Base-by-base conservation (phyloP, 345 rosid genomes). In the Psidium friedrichsthalianum region DNA sequence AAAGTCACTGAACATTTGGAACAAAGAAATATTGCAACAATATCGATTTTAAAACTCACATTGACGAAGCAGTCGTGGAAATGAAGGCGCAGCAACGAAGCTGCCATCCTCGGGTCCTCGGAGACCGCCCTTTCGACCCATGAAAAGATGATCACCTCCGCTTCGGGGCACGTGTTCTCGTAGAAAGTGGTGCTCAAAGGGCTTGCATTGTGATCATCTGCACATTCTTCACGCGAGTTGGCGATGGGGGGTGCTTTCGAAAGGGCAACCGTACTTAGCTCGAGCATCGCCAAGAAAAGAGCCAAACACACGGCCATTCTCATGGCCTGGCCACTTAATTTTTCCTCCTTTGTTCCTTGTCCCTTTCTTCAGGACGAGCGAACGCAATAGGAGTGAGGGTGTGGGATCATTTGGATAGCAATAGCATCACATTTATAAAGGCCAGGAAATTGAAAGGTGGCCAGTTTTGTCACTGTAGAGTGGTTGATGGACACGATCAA, bases 51-150 rank as follows among this genome's bases (percentile, higher is more conserved):
- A 29, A 47, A 82, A 88, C 94, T 87, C 91, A 91, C 97, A 88
- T 95, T 93, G 64, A 95, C 94, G 86, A 95, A 95, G 90, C 96
- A 95, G 83, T 95, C 95, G 52, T 93, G 97, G 87, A 95, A 94
- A 86, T 94, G 97, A 84, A 95, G 97, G 53, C 96, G 96, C 83
- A 94, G 94, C 76, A 94, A 89, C 8, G 95, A 94, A 82, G 96
- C 95, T 0, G 98, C 95, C 94, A 95, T 95, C 89, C 96, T 90
- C 32, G 94, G 89, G 87, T 95, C 97, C 51, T 90, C 88, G 56
- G 92, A 82, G 27, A 94, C 88, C 6, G 98, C 93, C 51, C 78
- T 90, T 86, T 93, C 88, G 25, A 94, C 96, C 93, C 89, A 89
- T 2, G 95, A 89, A 82, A 92, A 93, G 86, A 96, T 88, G 11